These are phyloP conservation scores for Venturia effusa DNA, from an alignment of 2,329 filamentous ascomycete species.

Conservation along the genomic window DNA sequence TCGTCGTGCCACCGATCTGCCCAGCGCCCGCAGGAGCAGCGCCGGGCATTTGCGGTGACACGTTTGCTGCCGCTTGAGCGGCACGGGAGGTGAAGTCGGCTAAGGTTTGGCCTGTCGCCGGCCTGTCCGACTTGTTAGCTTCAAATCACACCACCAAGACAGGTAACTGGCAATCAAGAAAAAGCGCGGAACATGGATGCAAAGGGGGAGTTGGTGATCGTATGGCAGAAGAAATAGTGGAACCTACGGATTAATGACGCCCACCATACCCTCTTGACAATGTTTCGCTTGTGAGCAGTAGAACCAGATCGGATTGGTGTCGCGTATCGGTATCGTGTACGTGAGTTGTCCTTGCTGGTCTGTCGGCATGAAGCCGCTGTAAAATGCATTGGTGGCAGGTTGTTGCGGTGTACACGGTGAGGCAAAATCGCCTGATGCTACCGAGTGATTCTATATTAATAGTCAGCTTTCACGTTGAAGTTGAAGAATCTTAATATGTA, in stretches of 20 bases:
- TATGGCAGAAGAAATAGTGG: constrained; percentile 11
- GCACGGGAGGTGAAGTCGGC: background rate
- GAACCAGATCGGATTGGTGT: constrained; percentile 63
- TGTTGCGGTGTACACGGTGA: constrained; percentile 50
- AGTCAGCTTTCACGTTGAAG: background rate
- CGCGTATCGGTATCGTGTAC: constrained; percentile 60
- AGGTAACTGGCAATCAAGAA: too few species aligned
- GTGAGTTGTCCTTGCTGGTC: constrained; percentile 40
- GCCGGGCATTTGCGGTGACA: background rate
- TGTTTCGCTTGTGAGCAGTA: constrained; percentile 68
- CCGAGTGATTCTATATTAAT: constrained; percentile 54
- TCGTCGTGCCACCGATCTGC: background rate
- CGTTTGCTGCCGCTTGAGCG: background rate
- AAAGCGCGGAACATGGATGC: too few species aligned
- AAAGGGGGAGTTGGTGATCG: background rate
- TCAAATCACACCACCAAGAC: background rate
- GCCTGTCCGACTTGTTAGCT: background rate
- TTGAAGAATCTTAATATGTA: too few species aligned
- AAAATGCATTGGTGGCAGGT: constrained; percentile 46
- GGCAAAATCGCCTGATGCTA: constrained; percentile 67
- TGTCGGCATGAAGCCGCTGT: constrained; percentile 50
- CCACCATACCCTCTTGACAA: constrained; percentile 64
- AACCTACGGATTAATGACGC: constrained; percentile 65
- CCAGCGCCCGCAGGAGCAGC: background rate
- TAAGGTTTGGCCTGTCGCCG: constrained; percentile 9